Conservation (phyloP, 805 yeast species). For the Saccharomycopsis olivae region DNA sequence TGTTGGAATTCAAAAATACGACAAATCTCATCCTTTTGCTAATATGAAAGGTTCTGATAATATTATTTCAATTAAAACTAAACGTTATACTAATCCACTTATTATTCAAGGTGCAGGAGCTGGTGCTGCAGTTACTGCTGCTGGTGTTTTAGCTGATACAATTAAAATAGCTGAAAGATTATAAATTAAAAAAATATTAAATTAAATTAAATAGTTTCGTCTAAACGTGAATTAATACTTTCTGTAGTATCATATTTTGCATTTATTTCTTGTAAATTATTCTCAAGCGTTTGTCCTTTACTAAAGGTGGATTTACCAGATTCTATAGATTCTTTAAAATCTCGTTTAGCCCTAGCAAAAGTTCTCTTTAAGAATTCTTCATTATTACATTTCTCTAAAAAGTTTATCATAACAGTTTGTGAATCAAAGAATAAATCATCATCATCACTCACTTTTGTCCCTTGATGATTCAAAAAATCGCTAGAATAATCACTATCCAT, state of each 20-base stretch:
- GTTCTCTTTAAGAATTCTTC: slow-evolving; percentile 36
- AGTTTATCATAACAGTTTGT: slow-evolving; percentile 61
- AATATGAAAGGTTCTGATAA: slow-evolving; percentile 93
- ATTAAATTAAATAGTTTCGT: too few relatives aligned
- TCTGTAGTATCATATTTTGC: slow-evolving; percentile 1
- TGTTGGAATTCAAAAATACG: slow-evolving; percentile 85
- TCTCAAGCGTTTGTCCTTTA: slow-evolving; percentile 1
- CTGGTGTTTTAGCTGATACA: slow-evolving; percentile 80
- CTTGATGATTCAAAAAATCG: slow-evolving; percentile 8
- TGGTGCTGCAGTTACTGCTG: slow-evolving; percentile 68
- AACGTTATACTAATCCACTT: slow-evolving; percentile 87
- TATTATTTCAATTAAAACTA: slow-evolving; percentile 82
- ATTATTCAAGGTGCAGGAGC: slow-evolving; percentile 98
- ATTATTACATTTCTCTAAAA: slow-evolving; percentile 51
- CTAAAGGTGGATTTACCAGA: not conserved
- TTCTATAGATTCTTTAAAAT: not conserved
- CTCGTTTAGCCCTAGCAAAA: slow-evolving; percentile 45
- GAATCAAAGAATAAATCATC: slow-evolving; percentile 39
- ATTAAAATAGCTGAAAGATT: slow-evolving; percentile 81
- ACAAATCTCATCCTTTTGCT: slow-evolving; percentile 88
- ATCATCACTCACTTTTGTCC: slow-evolving; percentile 17
- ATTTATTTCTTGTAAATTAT: slow-evolving; percentile 3
- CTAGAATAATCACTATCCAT: slow-evolving; percentile 9
- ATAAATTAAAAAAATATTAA: too few relatives aligned
- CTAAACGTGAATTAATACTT: too few relatives aligned